phyloP scores from a whole-genome alignment of 1,139 yeast genomes.

The Trichomonascaceae sp. region DNA sequence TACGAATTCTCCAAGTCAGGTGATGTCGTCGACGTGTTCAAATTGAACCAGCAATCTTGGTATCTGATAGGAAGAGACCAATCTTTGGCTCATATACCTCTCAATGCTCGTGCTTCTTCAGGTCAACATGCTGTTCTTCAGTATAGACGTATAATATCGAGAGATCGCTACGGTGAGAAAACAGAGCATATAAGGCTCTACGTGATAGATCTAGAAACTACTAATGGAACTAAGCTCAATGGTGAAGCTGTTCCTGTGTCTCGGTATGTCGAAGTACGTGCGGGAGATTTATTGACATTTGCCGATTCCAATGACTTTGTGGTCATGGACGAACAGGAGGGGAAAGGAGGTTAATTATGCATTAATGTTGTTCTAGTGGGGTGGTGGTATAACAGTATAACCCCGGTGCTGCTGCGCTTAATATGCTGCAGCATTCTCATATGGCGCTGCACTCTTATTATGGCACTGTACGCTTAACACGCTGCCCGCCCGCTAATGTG shows the following conservation, averaged over 20 bases:
- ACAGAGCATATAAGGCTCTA: constrained; percentile 34
- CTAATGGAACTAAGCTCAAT: constrained; percentile 50
- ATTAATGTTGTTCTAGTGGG: no score
- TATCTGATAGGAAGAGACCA: constrained; percentile 45
- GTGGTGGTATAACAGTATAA: no score
- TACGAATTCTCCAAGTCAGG: constrained; percentile 25
- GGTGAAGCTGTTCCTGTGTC: constrained; percentile 41
- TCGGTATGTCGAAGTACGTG: constrained; percentile 43
- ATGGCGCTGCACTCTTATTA: no score
- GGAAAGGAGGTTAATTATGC: background rate
- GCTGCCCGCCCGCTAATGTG: no score
- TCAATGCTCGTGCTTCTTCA: constrained; percentile 42
- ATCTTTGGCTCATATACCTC: constrained; percentile 39
- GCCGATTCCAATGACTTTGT: constrained; percentile 31
- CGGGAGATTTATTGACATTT: constrained; percentile 44
- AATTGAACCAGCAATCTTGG: constrained; percentile 30
- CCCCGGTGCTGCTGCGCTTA: no score
- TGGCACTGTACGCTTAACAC: no score
- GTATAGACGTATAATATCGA: constrained; percentile 31
- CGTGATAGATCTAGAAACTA: constrained; percentile 47
- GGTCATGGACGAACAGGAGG: constrained; percentile 1
- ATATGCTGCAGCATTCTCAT: no score
- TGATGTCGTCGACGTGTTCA: constrained; percentile 28
- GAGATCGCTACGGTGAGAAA: constrained; percentile 22
- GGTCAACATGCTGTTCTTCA: constrained; percentile 56